Base-by-base conservation (phyloP, 495 filamentous ascomycete genomes). In the Apodospora peruviana region DNA sequence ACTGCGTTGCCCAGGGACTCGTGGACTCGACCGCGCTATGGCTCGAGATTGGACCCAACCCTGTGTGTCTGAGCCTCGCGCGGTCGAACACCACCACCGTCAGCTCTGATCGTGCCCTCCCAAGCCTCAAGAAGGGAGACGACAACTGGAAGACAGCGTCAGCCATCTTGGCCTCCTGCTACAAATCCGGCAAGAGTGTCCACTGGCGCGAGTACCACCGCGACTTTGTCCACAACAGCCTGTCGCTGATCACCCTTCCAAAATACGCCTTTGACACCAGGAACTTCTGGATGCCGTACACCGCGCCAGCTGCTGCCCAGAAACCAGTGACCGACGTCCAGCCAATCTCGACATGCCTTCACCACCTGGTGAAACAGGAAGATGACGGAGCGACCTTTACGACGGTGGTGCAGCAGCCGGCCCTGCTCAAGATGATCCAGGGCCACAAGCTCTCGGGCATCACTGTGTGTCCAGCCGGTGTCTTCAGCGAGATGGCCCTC, bases 241-340 rank as follows among this genome's bases (percentile, higher is more conserved):
- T 43, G 14, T 19, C 19, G 3, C 73, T 89, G 5, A 62, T 90
- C 1, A 65, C 75, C 10, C 74, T 91, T 3, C 87, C 87, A 10
- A 61, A 75, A 0, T 93, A 93, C 58, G 77, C 75, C 4, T 93
- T 82, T 66, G 85, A 91, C 51, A 59, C 79, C 18, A 90, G 89
- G 71, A 81, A 85, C 53, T 88, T 88, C 59, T 91, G 88, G 88
- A 78, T 90, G 18, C 71, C 80, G 5, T 90, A 89, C 45, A 20
- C 25, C 19, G 7, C 45, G 9, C 1, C 40, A 84, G 16, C 63
- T 63, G 20, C 57, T 69, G 66, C 72, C 11, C 80, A 80, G 50
- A 63, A 76, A 8, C 58, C 40, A 80, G 66, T 11, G 47, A 82
- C 19, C 56, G 70, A 40, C 57, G 70, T 40, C 68, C 73, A 60